Evolutionary conservation across 306 rosid species (phyloP).

Genomic region (Senna tora): DNA sequence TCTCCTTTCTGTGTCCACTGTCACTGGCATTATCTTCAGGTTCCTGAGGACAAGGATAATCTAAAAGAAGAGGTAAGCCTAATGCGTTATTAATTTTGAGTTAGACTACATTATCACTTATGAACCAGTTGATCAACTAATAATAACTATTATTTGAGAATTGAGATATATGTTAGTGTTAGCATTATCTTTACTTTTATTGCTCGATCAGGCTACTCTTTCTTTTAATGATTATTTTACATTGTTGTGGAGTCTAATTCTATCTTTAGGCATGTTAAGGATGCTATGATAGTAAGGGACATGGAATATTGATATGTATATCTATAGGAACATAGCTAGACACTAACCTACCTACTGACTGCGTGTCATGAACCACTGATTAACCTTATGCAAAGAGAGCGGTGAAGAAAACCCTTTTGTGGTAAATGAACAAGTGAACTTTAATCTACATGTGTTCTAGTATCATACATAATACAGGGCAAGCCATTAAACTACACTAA

Average conservation of each 20-base stretch:
- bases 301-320: neutral
- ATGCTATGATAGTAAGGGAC: neutral
- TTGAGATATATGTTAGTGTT: neutral
- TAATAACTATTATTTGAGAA: no score
- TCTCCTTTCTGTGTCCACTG: neutral
- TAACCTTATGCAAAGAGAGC: neutral
- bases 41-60: slow-evolving; percentile 39
- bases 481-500: no score
- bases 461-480: no score
- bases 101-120: slow-evolving; percentile 15
- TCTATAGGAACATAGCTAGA: neutral
- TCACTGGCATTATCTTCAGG: slow-evolving; percentile 51
- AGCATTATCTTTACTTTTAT: no score
- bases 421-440: no score
- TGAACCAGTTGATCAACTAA: neutral
- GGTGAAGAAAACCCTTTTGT: no score
- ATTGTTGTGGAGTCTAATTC: no score
- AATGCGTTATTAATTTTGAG: neutral
- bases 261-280: neutral
- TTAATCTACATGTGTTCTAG: no score
- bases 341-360: no score
- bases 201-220: no score
- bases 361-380: neutral
- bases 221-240: neutral
- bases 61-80: slow-evolving; percentile 50